Base-by-base conservation (phyloP, 306 rosid genomes). In the Lathyrus tuberosus region DNA sequence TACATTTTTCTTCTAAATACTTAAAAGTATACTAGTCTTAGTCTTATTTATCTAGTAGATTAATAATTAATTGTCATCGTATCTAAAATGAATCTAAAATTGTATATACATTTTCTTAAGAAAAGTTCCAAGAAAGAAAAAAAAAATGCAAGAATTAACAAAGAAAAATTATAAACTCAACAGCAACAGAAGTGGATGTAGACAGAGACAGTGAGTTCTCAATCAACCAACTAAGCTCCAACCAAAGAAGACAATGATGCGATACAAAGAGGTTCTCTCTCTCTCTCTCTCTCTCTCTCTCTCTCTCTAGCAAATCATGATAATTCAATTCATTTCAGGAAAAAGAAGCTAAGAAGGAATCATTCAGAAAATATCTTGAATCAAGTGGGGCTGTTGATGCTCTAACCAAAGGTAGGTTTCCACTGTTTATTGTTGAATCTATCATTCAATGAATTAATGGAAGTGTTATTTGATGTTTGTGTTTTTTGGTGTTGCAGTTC, bases 301-400 rank as follows among this genome's bases (percentile, higher is more conserved):
- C 14, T 18, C 6, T 3, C 4, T 2, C 26, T 49, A 2, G 10
- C 59, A 20, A 52, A 47, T 47, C 22, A 49, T 35, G 2, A 35
- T 2, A 16, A 53, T 53, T 22, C 9, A 2, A 22, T 57, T 30
- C 2, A 28, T 26, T 26, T 6, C 48, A 93, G 97, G 98, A 94
- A 65, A 94, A 88, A 69, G 98, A 90, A 76, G 97, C 90, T 0
- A 93, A 93, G 82, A 94, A 90, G 61, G 98, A 94, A 76, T 88
- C 83, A 16, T 94, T 90, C 31, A 83, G 98, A 85, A 94, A 94
- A 83, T 94, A 94, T 73, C 85, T 94, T 56, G 97, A 94, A 72
- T 85, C 98, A 65, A 87, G 87, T 82, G 98, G 97, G 43, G 89
- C 83, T 73, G 92, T 94, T 18, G 98, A 94, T 64, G 92, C 94